Conservation (phyloP, 148 eudicot genomes). For the Silene latifolia region DNA sequence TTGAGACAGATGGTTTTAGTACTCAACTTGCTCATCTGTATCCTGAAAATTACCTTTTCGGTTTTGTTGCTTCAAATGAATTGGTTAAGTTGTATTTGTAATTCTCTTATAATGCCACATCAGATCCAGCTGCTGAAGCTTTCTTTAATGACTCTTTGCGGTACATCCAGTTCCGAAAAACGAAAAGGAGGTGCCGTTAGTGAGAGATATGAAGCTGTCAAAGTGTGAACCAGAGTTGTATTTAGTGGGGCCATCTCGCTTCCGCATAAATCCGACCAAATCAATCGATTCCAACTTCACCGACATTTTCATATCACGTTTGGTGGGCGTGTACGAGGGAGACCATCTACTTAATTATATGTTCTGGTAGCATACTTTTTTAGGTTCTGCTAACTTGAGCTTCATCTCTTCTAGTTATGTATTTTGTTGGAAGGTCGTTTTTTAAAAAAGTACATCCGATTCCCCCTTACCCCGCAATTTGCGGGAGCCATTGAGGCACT, state of each 20-base stretch:
- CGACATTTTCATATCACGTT: conserved; percentile 1
- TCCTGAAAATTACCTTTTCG: too few relatives aligned
- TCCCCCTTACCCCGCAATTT: too few relatives aligned
- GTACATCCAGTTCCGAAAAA: conserved; percentile 91
- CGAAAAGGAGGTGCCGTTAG: conserved; percentile 92
- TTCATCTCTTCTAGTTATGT: background rate
- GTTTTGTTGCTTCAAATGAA: too few relatives aligned
- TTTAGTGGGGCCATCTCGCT: conserved; percentile 12
- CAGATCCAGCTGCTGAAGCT: conserved; percentile 90
- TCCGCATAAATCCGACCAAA: background rate
- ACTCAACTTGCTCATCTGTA: too few relatives aligned
- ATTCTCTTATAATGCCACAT: conserved; percentile 43
- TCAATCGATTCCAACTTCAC: conserved; percentile 7
- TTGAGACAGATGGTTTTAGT: too few relatives aligned
- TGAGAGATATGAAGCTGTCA: conserved; percentile 73
- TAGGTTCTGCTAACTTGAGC: conserved; percentile 7
- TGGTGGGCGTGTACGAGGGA: background rate
- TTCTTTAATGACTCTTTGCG: conserved; percentile 81
- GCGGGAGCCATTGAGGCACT: too few relatives aligned
- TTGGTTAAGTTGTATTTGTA: too few relatives aligned
- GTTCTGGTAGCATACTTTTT: background rate
- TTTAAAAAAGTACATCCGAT: too few relatives aligned
- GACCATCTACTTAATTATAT: background rate
- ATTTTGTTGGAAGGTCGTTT: too few relatives aligned
- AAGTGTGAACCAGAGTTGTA: conserved; percentile 28